Evolutionary conservation across 495 filamentous ascomycete genomes (phyloP).

Genomic region (Penicillium silybi): DNA sequence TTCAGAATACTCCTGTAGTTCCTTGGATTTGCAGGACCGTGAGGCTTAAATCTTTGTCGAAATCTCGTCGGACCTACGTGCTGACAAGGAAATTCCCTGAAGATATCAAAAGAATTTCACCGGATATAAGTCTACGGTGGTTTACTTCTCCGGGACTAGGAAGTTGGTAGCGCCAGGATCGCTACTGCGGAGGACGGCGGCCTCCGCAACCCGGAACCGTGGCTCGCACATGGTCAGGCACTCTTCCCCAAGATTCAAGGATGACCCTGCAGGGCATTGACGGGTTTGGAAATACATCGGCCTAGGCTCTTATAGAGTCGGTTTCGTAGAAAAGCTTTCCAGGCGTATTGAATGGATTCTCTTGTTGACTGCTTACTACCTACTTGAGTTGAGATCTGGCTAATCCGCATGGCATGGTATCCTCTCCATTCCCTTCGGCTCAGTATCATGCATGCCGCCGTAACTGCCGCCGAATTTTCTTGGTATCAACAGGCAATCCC

Average conservation of each 20-base stretch:
- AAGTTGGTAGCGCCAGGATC: not conserved
- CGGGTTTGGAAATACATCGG: not conserved
- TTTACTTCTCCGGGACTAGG: not conserved
- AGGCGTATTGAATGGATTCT: too few relatives aligned
- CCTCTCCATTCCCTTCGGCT: too few relatives aligned
- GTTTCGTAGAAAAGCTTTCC: not conserved
- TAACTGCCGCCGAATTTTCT: too few relatives aligned
- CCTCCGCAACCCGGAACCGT: conserved; percentile 7
- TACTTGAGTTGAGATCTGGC: too few relatives aligned
- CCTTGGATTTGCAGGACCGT: not conserved
- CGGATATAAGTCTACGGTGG: not conserved
- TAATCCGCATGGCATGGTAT: too few relatives aligned
- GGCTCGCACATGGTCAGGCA: not conserved
- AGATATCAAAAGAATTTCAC: not conserved
- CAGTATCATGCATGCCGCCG: too few relatives aligned
- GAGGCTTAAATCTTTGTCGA: not conserved
- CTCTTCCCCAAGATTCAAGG: not conserved
- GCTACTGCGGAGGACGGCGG: conserved; percentile 6
- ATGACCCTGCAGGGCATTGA: not conserved
- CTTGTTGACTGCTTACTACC: too few relatives aligned
- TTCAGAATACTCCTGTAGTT: not conserved
- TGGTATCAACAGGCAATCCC: too few relatives aligned
- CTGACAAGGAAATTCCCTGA: not conserved
- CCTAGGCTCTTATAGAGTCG: not conserved
- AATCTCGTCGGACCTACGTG: not conserved